Base-by-base conservation (phyloP, 2,329 filamentous ascomycete species). In the Phoma herbarum region DNA sequence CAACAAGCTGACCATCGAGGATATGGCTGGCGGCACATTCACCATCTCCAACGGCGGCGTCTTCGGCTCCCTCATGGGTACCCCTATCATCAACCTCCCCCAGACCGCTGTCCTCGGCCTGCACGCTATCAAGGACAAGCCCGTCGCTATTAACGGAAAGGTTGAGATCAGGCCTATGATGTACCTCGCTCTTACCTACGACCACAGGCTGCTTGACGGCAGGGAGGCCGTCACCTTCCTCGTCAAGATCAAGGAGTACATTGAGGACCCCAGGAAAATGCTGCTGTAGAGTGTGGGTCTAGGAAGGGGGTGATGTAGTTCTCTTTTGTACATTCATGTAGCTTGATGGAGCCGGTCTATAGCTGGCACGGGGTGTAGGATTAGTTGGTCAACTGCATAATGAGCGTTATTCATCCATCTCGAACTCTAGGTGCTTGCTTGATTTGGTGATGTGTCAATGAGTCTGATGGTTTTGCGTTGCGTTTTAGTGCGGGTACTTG, bases 21-120 rank as follows among this genome's bases (percentile, higher is more conserved):
- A 99, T 77, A 97, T 99, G 93, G 95, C 95, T 60, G 95, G 95
- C 60, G 95, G 95, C 65, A 97, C 94, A 33, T 99, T 97, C 80
- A 98, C 95, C 61, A 97, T 97, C 82, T 95, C 91, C 84, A 98
- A 97, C 77, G 88, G 95, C 58, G 95, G 95, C 68, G 94, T 99
- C 51, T 99, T 99, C 73, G 95, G 95, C 58, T 97, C 94, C 14
- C 84, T 98, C 59, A 96, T 97, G 91, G 95, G 95, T 49, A 99
- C 95, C 0, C 95, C 95, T 10, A 98, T 99, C 77, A 98, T 99
- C 84, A 99, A 99, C 81, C 84, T 97, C 46, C 94, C 94, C 14
- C 94, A 98, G 77, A 94, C 91, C 76, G 86, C 92, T 57, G 93
- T 97, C 10, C 86, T 97, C 58, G 94, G 94, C 66, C 88, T 97